phyloP scores from a whole-genome alignment of 129 eudicot species.

The carrot (Daucus carota) region DNA sequence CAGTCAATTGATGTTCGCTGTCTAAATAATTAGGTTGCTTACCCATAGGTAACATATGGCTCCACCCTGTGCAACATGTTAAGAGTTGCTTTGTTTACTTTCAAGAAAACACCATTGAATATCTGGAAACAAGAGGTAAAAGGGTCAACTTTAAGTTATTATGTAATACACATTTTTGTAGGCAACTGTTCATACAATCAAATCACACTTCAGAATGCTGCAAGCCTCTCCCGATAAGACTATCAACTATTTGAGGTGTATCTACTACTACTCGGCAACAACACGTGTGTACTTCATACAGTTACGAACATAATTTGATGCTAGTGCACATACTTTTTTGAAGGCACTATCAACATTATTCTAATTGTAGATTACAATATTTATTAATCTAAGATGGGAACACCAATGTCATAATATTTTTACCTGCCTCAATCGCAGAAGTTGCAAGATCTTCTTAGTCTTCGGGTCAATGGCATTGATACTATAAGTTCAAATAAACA shows the following conservation, averaged over 20 bases:
- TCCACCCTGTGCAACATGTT: slow-evolving; percentile 83
- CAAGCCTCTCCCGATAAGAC: background rate
- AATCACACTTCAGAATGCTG: no score
- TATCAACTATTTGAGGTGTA: background rate
- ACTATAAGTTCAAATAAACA: slow-evolving; percentile 25
- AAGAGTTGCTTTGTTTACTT: slow-evolving; percentile 74
- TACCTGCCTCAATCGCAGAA: slow-evolving; percentile 85
- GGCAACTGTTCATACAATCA: background rate
- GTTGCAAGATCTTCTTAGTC: slow-evolving; percentile 76
- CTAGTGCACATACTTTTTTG: background rate
- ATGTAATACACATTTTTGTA: background rate
- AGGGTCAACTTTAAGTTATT: background rate
- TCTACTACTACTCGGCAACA: background rate
- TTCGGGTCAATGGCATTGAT: slow-evolving; percentile 81
- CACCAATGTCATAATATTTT: background rate
- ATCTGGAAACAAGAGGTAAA: slow-evolving; percentile 28
- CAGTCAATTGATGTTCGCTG: background rate
- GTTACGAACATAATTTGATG: background rate
- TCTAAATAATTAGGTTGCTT: background rate
- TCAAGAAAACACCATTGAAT: slow-evolving; percentile 75
- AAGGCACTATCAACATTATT: background rate
- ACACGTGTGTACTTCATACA: background rate
- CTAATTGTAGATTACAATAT: background rate
- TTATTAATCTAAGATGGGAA: background rate
- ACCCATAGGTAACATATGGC: slow-evolving; percentile 82